phyloP scores from a whole-genome alignment of 2,329 filamentous ascomycete genomes.

The Dactylellina haptotyla region DNA sequence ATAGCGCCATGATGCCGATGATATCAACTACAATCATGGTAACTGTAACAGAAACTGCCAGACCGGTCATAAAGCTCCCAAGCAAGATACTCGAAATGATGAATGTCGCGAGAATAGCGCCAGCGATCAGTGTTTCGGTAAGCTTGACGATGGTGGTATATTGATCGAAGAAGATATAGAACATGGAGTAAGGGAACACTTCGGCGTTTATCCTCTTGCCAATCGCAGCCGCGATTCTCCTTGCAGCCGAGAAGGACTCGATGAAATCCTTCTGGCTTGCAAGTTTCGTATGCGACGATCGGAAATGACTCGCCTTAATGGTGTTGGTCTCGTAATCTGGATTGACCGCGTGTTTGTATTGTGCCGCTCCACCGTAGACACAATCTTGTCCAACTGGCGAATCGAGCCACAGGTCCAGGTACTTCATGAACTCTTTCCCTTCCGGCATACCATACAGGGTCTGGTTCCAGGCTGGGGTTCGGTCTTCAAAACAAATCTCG shows the following conservation, averaged over 20 bases:
- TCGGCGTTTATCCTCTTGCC: constrained; percentile 76
- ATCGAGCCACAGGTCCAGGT: constrained; percentile 82
- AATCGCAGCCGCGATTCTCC: constrained; percentile 84
- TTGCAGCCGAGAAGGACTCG: constrained; percentile 84
- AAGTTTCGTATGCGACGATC: constrained; percentile 86
- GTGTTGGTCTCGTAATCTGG: constrained; percentile 74
- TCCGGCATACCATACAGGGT: constrained; percentile 92
- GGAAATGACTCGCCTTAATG: constrained; percentile 87
- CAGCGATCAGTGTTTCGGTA: constrained; percentile 80
- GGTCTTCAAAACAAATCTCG: constrained; percentile 79
- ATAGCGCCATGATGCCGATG: constrained; percentile 91
- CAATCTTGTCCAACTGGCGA: constrained; percentile 84
- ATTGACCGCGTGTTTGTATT: constrained; percentile 85
- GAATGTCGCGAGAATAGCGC: constrained; percentile 86
- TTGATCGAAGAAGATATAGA: constrained; percentile 99
- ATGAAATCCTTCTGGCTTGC: constrained; percentile 93
- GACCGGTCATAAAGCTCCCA: constrained; percentile 82
- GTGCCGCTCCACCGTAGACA: constrained; percentile 85
- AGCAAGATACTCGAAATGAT: constrained; percentile 80
- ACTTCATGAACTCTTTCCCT: constrained; percentile 87
- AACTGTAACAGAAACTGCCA: constrained; percentile 85
- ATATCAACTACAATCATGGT: constrained; percentile 95
- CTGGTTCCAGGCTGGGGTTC: constrained; percentile 86
- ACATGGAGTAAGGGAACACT: constrained; percentile 95
- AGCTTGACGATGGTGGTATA: constrained; percentile 86